Conservation (phyloP, 2,329 filamentous ascomycete species). For the Cylindrodendrum hubeiense region DNA sequence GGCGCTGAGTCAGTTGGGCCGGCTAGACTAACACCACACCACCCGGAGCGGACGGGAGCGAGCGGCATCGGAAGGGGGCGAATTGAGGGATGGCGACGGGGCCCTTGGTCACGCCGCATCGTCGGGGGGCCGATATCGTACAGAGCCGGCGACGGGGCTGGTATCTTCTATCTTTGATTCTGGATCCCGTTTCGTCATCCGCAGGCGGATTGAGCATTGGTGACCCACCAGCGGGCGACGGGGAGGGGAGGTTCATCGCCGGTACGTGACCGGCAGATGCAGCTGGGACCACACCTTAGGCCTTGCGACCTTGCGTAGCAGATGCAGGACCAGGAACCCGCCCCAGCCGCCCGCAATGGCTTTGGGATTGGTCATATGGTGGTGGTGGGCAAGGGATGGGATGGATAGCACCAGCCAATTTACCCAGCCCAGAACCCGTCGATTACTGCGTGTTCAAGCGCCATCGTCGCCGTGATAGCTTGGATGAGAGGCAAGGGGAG, state of each 20-base stretch:
- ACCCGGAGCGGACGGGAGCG: slow-evolving; percentile 20
- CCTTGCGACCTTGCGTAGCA: neutral
- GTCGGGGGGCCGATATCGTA: neutral
- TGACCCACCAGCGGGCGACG: slow-evolving; percentile 1
- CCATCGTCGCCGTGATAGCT: neutral
- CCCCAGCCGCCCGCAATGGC: neutral
- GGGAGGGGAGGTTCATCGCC: neutral
- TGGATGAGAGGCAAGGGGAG: neutral
- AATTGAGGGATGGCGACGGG: neutral
- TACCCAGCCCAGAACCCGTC: no score
- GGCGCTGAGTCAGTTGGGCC: slow-evolving; percentile 25
- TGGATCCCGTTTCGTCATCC: slow-evolving; percentile 7
- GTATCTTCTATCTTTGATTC: neutral
- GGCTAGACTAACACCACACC: slow-evolving; percentile 15
- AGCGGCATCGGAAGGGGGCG: slow-evolving; percentile 22
- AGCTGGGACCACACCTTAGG: neutral
- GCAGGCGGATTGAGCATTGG: neutral
- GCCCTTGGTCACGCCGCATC: neutral
- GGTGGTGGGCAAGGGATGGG: neutral
- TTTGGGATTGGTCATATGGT: neutral
- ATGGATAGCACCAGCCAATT: neutral
- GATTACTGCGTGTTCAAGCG: neutral
- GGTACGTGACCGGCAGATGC: neutral
- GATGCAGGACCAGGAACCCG: neutral
- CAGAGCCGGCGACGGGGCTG: slow-evolving; percentile 4